A percentile compares a stretch with the other conserved stretches of the same genome.
Evolutionary conservation across 2,329 filamentous ascomycete species (phyloP).

Genomic region (Sclerotinia minor): DNA sequence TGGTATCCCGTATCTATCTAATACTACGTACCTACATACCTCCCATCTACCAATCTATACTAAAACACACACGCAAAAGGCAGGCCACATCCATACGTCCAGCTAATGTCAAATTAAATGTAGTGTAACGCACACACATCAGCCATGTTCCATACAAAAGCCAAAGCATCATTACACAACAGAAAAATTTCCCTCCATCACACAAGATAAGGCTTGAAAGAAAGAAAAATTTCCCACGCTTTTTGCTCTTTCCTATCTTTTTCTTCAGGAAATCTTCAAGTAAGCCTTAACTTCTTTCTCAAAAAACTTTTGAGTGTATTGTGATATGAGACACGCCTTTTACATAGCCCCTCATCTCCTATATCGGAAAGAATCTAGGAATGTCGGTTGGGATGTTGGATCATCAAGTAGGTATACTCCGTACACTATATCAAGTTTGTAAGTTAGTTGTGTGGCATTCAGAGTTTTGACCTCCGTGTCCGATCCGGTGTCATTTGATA

Average conservation of each 20-base stretch:
- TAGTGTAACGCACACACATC: background rate
- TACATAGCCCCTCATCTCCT: background rate
- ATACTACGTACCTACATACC: too few species aligned
- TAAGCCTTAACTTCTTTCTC: too few species aligned
- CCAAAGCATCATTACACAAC: too few species aligned
- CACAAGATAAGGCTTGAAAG: conserved; percentile 4
- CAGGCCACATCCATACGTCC: too few species aligned
- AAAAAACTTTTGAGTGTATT: background rate
- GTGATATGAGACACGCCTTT: background rate
- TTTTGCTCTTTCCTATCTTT: background rate
- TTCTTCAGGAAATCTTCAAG: background rate
- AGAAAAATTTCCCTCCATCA: background rate
- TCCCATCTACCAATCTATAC: too few species aligned
- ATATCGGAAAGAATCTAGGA: background rate
- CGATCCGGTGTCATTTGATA: background rate
- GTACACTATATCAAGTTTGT: too few species aligned
- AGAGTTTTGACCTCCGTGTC: conserved; percentile 1
- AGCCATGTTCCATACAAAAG: background rate
- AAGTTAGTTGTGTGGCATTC: background rate
- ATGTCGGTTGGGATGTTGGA: background rate
- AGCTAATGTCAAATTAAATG: background rate
- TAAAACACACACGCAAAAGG: background rate
- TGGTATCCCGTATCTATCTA: background rate
- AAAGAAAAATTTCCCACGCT: too few species aligned
- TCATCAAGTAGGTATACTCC: background rate